These are phyloP conservation scores for Aspergillus amoenus DNA, from an alignment of 2,329 filamentous ascomycete genomes.

Conservation along the genomic window DNA sequence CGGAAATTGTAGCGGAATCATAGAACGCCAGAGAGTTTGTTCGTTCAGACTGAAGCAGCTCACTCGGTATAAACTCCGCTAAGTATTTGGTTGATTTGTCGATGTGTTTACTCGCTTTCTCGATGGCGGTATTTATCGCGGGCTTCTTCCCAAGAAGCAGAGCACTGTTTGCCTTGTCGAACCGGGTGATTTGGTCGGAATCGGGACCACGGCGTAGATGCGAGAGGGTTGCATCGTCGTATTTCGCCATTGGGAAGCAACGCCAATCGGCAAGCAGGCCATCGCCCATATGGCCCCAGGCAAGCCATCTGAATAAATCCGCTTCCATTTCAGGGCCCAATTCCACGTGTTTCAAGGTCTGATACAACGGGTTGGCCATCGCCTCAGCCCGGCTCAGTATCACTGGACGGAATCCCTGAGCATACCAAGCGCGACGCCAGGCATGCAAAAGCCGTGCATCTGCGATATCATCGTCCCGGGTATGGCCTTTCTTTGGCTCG, in stretches of 20 bases:
- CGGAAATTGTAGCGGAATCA: conserved; percentile 59
- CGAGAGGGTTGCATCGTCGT: conserved; percentile 69
- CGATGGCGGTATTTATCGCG: conserved; percentile 31
- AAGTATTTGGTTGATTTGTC: conserved; percentile 61
- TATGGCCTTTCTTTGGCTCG: conserved; percentile 65
- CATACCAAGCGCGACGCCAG: conserved; percentile 95
- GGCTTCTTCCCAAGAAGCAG: conserved; percentile 70
- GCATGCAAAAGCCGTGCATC: conserved; percentile 78
- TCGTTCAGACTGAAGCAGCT: conserved; percentile 65
- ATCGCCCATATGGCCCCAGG: conserved; percentile 87
- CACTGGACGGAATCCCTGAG: conserved; percentile 82
- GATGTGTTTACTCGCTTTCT: conserved; percentile 51
- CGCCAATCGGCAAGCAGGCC: conserved; percentile 77
- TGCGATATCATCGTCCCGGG: conserved; percentile 64
- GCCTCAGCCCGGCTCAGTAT: conserved; percentile 79
- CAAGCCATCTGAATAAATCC: conserved; percentile 81
- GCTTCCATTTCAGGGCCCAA: conserved; percentile 62
- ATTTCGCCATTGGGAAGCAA: conserved; percentile 78
- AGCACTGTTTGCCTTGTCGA: conserved; percentile 68
- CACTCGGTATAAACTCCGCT: conserved; percentile 59
- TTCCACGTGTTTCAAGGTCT: conserved; percentile 60
- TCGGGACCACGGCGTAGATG: conserved; percentile 76
- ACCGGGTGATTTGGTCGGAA: conserved; percentile 66
- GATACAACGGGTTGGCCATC: conserved; percentile 76
- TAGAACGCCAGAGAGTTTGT: conserved; percentile 77